These are phyloP conservation scores for Piper betle DNA, from an alignment of 164 flowering plant genomes.

Conservation along the genomic window DNA sequence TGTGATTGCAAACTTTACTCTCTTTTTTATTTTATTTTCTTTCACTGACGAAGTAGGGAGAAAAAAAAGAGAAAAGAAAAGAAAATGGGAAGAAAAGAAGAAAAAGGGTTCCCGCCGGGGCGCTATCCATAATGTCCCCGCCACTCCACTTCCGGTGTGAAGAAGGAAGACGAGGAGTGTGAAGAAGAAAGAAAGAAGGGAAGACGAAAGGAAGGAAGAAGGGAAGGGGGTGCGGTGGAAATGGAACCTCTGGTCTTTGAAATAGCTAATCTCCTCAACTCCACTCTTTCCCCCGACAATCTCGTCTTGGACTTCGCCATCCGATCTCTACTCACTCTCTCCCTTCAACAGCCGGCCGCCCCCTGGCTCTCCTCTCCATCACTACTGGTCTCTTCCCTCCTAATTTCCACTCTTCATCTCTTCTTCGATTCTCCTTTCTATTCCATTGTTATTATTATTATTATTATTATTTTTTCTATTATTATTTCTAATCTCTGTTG, in stretches of 20 bases:
- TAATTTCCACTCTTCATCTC: too few relatives aligned
- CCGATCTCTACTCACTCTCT: constrained; percentile 51
- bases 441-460: background rate
- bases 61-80: too few relatives aligned
- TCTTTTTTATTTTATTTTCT: too few relatives aligned
- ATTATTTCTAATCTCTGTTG: background rate
- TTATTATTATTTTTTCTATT: background rate
- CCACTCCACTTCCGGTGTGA: too few relatives aligned
- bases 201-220: too few relatives aligned
- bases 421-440: background rate
- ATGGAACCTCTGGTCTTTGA: constrained; percentile 29
- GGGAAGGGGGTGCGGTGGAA: background rate
- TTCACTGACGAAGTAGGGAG: too few relatives aligned
- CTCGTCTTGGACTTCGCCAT: constrained; percentile 30
- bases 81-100: too few relatives aligned
- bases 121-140: too few relatives aligned
- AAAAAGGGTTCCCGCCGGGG: too few relatives aligned
- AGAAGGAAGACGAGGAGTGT: too few relatives aligned
- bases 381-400: background rate
- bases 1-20: too few relatives aligned
- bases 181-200: too few relatives aligned
- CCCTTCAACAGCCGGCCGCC: constrained; percentile 35
- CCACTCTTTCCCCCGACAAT: constrained; percentile 41
- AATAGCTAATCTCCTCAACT: constrained; percentile 26
- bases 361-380: constrained; percentile 48